Conservation (phyloP, 1,284 basidiomycete genomes). For the Tylopilus sp. region DNA sequence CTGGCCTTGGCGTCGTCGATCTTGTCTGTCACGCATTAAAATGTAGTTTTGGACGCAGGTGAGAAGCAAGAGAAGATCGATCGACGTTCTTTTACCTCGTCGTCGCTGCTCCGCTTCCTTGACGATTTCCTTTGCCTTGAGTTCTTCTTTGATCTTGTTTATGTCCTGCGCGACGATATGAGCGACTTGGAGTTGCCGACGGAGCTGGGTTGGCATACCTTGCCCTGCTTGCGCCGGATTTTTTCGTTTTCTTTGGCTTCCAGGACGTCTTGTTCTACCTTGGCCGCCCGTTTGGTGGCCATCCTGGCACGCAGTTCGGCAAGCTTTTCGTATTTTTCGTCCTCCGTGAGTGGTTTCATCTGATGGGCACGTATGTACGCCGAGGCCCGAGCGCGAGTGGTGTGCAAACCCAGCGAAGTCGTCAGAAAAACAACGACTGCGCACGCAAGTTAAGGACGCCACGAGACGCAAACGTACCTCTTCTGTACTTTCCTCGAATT, state of each 20-base stretch:
- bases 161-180: conserved; percentile 50
- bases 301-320: conserved; percentile 76
- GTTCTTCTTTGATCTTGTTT: conserved; percentile 67
- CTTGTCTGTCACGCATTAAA: conserved; percentile 51
- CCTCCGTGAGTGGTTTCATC: conserved; percentile 91
- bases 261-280: conserved; percentile 65
- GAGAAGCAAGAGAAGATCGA: not conserved
- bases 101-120: conserved; percentile 78
- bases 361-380: conserved; percentile 24
- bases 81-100: conserved; percentile 46
- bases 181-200: not conserved
- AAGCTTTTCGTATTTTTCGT: conserved; percentile 84
- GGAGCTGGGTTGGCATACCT: conserved; percentile 41
- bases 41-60: too few species aligned
- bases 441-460: not conserved
- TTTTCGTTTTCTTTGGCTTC: conserved; percentile 75
- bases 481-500: conserved; percentile 93
- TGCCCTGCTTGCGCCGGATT: conserved; percentile 78
- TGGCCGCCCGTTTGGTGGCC: conserved; percentile 65
- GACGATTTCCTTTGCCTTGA: conserved; percentile 71
- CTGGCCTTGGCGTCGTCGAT: conserved; percentile 77
- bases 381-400: not conserved
- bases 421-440: too few species aligned
- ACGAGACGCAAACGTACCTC: conserved; percentile 51
- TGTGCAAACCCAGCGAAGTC: too few species aligned